Conservation (phyloP, 495 filamentous ascomycete species). For the Penicillium goetzii region DNA sequence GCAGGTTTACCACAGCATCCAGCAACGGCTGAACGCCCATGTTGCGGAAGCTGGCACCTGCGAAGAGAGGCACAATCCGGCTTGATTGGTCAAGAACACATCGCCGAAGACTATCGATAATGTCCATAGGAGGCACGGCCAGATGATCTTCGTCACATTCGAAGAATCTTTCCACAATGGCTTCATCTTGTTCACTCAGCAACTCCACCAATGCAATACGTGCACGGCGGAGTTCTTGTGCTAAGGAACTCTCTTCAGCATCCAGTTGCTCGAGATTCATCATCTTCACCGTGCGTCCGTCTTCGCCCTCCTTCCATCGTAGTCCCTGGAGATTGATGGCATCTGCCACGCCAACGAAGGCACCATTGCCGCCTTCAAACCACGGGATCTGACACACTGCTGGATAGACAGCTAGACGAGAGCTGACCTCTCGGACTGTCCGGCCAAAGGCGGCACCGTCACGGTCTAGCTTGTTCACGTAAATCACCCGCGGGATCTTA, state of each 20-base stretch:
- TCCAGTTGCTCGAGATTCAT: conserved; percentile 55
- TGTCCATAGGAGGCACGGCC: conserved; percentile 62
- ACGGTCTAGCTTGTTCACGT: conserved; percentile 94
- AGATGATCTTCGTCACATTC: conserved; percentile 73
- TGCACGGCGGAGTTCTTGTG: conserved; percentile 74
- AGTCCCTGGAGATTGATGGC: conserved; percentile 64
- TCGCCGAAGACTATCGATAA: conserved; percentile 74
- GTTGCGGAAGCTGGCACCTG: conserved; percentile 90
- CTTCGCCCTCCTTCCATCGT: conserved; percentile 61
- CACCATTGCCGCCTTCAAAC: conserved; percentile 75
- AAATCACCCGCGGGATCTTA: conserved; percentile 83
- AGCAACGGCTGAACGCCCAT: conserved; percentile 93
- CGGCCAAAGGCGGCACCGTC: conserved; percentile 88
- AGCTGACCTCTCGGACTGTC: conserved; percentile 82
- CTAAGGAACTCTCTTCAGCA: conserved; percentile 56
- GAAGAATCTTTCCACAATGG: conserved; percentile 80
- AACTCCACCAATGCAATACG: conserved; percentile 77
- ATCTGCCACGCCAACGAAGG: conserved; percentile 82
- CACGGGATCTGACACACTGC: conserved; percentile 94
- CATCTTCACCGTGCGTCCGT: conserved; percentile 65
- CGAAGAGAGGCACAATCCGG: conserved; percentile 82
- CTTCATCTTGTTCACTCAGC: conserved; percentile 85
- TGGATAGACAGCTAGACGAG: conserved; percentile 79
- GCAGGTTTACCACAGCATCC: conserved; percentile 82
- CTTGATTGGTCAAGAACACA: conserved; percentile 60